Evolutionary conservation across 2,329 filamentous ascomycete genomes (phyloP), one percentile per base, ranked within the genome.

Genomic region (Cercospora zeae-maydis): DNA sequence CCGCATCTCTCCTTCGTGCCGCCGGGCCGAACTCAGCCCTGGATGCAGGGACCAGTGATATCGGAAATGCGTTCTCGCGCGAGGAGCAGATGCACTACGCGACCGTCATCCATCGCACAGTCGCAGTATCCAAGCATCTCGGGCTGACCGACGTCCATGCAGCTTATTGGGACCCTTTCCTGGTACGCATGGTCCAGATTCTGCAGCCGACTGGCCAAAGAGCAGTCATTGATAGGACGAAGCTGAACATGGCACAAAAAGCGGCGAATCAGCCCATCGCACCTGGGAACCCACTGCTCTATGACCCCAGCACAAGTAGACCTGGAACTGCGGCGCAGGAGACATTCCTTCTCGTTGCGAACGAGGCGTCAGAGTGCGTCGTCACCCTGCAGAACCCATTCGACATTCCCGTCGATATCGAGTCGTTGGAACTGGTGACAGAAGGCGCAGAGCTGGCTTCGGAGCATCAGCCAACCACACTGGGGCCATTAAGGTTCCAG

Each of bases 141-240:
- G 92, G 92, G 0, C 78, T 92, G 30, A 79, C 83, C 4, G 78
- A 88, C 61, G 77, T 93, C 45, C 83, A 87, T 58, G 92, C 92
- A 5, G 90, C 95, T 69, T 99, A 97, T 74, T 99, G 95, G 95
- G 95, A 99, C 75, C 92, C 96, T 72, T 98, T 98, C 70, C 81
- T 99, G 8, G 84, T 99, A 52, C 87, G 95, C 55, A 87, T 87
- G 66, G 80, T 96, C 69, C 85, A 88, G 59, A 79, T 96, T 47
- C 85, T 92, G n/a, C 65, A 64, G 21, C 64, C 68, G n/a, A 62
- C 58, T 21, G 61, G 63, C 2, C 45, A 58, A 16, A 63, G 59
- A 42, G 63, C 56, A 24, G 63, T 73, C 24, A 62, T 73, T 11
- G 65, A 69, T 52, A 66, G 64, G 21, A 61, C 63, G 11, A 69